Evolutionary conservation across 2,329 filamentous ascomycete genomes (phyloP), one percentile per base, ranked within the genome.

Genomic region (Ophiostoma triangulosporum): DNA sequence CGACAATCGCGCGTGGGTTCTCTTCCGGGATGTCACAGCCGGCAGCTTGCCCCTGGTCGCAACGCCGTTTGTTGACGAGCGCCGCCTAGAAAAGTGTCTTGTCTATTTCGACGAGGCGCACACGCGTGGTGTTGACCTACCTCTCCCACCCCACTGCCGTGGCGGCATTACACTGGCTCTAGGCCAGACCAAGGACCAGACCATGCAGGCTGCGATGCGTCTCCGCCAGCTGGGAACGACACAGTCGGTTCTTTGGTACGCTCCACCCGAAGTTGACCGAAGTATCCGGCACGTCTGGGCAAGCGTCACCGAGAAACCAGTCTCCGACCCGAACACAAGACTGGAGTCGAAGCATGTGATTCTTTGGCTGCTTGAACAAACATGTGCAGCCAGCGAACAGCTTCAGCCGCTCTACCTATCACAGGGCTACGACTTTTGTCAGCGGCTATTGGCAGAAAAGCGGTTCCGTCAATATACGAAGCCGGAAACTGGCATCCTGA

Each of bases 141-240:
- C 75, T 54, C 64, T 84, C 1, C 78, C 77, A 0, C 27, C 60
- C 0, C 1, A 61, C 1, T 72, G 75, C 0, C 58, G 54, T 1
- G 80, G 73, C 0, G 80, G 77, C 0, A 59, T 83, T 1, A 83
- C 79, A 0, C 63, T 83, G 0, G 75, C 74, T 0, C 66, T 77
- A 0, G 70, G 73, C 1, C 73, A 79, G 52, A 80, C 76, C 0
- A 83, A 83, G 55, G 80, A 83, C 53, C 71, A 77, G 6, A 73
- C 75, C 0, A 77, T 81, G 0, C 80, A 84, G 71, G 81, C 81
- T 51, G 80, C 81, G 0, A 86, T 86, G 81, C 68, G 82, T 55
- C 64, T 86, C 0, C 71, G 82, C 1, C 75, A 83, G 46, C 67
- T 86, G 0, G 67, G 65, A 0, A 68, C 70, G 0, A 76, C 75